Base-by-base conservation (phyloP, 352 stramenopile species). In the Ophiocytium majus region DNA sequence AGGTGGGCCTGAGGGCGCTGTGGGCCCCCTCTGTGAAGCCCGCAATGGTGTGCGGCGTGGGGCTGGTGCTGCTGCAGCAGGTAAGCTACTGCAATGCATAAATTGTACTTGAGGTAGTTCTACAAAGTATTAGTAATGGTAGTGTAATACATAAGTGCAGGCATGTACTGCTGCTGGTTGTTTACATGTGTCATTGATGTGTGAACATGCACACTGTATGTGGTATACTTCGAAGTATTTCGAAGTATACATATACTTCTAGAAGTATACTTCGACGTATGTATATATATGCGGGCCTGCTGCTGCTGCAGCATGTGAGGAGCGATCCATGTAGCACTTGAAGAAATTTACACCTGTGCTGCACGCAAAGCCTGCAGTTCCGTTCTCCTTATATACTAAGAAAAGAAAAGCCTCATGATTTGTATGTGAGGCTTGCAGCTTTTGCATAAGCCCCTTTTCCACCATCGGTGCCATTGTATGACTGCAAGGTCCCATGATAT, bases 51-150 rank as follows among this genome's bases (percentile, higher is more conserved):
- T 89, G 86, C 64, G 90, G 90, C 32, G 36, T 93, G 10, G 89
- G 85, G 34, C 83, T 94, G 14, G 78, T 92, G 14, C 75, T 91
- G 9, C 79, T 92, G 0, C 91, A 94, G 84, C 88, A 91, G 85
- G 81, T 89, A 36, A 43, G 17, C 28, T 14, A 17, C 5, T 57
- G 43, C n/a, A n/a, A n/a, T n/a, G n/a, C n/a, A n/a, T n/a, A n/a
- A n/a, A n/a, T n/a, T n/a, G n/a, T n/a, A n/a, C n/a, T n/a, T n/a
- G n/a, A n/a, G n/a, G n/a, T n/a, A n/a, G n/a, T n/a, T n/a, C n/a
- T n/a, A n/a, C n/a, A n/a, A n/a, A n/a, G n/a, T n/a, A n/a, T n/a
- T n/a, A n/a, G n/a, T n/a, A n/a, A n/a, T n/a, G n/a, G n/a, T n/a
- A n/a, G n/a, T n/a, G n/a, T n/a, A n/a, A n/a, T n/a, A n/a, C n/a